Conservation (phyloP, 805 yeast species). For the Tetrapisispora arboricola region DNA sequence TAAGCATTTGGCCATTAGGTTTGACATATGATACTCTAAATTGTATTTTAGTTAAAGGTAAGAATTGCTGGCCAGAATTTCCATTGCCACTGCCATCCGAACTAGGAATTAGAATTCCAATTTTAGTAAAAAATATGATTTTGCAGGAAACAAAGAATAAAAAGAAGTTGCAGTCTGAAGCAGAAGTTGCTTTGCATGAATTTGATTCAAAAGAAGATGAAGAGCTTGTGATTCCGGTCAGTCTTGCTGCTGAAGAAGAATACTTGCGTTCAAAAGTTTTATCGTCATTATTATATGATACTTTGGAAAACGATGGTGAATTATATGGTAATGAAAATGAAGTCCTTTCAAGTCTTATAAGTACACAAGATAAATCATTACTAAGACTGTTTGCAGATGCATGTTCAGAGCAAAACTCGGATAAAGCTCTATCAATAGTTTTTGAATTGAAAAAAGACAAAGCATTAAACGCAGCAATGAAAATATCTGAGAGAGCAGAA, state of each 20-base stretch:
- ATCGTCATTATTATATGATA: conserved; percentile 53
- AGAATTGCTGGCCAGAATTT: conserved; percentile 56
- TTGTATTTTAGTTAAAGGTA: conserved; percentile 67
- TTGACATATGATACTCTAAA: conserved; percentile 56
- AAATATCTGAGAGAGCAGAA: conserved; percentile 69
- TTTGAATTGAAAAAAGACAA: conserved; percentile 62
- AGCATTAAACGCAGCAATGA: conserved; percentile 73
- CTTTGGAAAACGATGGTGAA: conserved; percentile 37
- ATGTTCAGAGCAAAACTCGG: conserved; percentile 54
- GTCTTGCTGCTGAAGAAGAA: conserved; percentile 47
- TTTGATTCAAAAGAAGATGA: conserved; percentile 14
- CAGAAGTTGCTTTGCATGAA: conserved; percentile 7
- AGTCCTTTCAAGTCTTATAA: conserved; percentile 41
- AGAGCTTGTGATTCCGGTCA: conserved; percentile 21
- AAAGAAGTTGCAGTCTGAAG: conserved; percentile 23
- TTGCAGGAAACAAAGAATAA: conserved; percentile 23
- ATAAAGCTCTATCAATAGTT: conserved; percentile 62
- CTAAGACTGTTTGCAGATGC: conserved; percentile 64
- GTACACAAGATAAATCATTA: conserved; percentile 65
- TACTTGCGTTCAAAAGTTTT: conserved; percentile 49
- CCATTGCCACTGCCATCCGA: conserved; percentile 83
- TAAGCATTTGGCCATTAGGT: conserved; percentile 85
- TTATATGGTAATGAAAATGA: conserved; percentile 40
- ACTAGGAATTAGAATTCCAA: conserved; percentile 59
- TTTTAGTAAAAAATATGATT: conserved; percentile 29